A percentile compares a stretch with the other conserved stretches of the same genome.
These are phyloP conservation scores for Lophium mytilinum DNA, from an alignment of 495 filamentous ascomycete species.

Conservation along the genomic window DNA sequence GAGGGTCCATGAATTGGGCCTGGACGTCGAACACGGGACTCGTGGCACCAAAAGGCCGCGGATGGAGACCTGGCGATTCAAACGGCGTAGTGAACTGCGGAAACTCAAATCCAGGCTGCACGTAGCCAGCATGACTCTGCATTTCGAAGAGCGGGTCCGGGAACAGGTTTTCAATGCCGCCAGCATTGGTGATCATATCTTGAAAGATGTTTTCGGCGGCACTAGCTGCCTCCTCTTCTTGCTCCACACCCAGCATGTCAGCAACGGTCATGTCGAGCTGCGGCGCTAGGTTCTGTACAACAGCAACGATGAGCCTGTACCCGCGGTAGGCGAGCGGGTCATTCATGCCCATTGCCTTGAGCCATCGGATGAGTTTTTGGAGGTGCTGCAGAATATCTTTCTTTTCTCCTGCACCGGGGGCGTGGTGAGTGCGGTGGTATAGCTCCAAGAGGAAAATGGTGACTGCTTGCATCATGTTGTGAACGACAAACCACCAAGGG, in stretches of 20 bases:
- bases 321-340: background rate
- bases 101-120: too few relatives aligned
- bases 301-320: background rate
- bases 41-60: too few relatives aligned
- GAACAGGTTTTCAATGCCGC: too few relatives aligned
- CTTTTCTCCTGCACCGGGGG: background rate
- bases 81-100: too few relatives aligned
- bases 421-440: background rate
- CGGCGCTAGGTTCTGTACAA: background rate
- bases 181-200: too few relatives aligned
- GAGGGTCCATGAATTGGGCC: too few relatives aligned
- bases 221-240: too few relatives aligned
- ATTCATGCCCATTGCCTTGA: background rate
- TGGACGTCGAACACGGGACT: too few relatives aligned
- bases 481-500: conserved; percentile 14
- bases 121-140: too few relatives aligned
- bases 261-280: background rate
- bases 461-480: conserved; percentile 21
- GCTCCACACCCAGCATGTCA: background rate
- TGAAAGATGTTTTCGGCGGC: too few relatives aligned
- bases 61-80: too few relatives aligned
- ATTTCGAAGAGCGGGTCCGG: too few relatives aligned
- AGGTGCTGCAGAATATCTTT: background rate
- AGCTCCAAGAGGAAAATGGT: conserved; percentile 15
- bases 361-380: conserved; percentile 7